Conservation (phyloP, 2,329 filamentous ascomycete species). For the Ilyonectria robusta region DNA sequence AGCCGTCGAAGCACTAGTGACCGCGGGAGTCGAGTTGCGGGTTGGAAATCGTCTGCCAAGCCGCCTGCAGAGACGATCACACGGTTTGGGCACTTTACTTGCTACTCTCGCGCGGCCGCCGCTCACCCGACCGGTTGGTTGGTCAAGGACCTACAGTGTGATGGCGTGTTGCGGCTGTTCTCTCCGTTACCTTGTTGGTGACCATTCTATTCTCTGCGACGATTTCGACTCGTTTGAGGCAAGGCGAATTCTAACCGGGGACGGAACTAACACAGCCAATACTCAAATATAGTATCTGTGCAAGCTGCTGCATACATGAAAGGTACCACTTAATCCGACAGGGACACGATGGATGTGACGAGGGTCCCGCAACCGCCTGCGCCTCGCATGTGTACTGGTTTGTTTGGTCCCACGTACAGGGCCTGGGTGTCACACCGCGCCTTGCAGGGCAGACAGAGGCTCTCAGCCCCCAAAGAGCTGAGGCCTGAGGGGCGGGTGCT, state of each 20-base stretch:
- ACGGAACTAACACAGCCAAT: conserved; percentile 12
- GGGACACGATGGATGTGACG: conserved; percentile 4
- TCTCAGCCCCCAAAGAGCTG: conserved; percentile 8
- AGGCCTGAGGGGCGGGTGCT: conserved; percentile 1
- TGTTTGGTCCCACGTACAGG: conserved; percentile 23
- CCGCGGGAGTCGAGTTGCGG: background rate
- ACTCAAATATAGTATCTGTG: conserved; percentile 13
- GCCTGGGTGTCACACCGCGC: conserved; percentile 13
- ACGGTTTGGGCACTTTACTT: conserved; percentile 10
- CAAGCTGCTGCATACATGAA: background rate
- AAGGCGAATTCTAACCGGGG: background rate
- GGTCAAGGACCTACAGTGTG: conserved; percentile 5
- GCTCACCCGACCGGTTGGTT: conserved; percentile 4
- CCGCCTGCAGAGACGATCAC: conserved; percentile 15
- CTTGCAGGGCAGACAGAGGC: conserved; percentile 26
- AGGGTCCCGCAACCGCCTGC: background rate
- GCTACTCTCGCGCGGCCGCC: conserved; percentile 3
- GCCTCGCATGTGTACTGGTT: conserved; percentile 19
- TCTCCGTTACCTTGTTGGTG: background rate
- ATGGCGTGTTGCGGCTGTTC: conserved; percentile 13
- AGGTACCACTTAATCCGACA: conserved; percentile 3
- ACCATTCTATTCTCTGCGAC: background rate
- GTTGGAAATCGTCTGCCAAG: background rate
- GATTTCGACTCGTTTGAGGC: background rate
- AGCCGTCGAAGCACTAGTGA: background rate